Base-by-base conservation (phyloP, 345 rosid genomes). In the Populus ilicifolia region DNA sequence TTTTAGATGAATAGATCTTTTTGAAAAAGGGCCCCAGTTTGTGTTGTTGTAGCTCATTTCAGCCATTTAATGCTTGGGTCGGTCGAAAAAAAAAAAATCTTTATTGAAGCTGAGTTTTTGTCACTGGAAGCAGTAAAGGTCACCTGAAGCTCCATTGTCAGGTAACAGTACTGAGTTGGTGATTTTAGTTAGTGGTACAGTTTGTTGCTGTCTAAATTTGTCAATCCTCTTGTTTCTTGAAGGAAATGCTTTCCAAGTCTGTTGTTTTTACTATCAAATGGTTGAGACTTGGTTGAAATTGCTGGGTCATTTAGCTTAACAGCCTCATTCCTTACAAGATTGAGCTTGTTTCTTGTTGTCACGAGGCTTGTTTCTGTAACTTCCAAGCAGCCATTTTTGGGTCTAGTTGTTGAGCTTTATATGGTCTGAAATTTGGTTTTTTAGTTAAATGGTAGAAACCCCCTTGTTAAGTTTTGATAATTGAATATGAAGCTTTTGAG, bases 401-500 rank as follows among this genome's bases (percentile, higher is more conserved):
- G 56, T 44, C 69, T 78, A 2, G 70, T 43, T 44, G 56, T 41
- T 75, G 73, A 44, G n/a, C 52, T 48, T 33, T 80, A 9, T 9
- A 9, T 72, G 81, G 69, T 75, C 43, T 82, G 77, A 67, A 75
- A 65, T 74, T 83, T 12, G 74, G 71, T 67, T 33, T 33, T 33
- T 3, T 33, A 33, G 35, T 33, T 33, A 33, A 33, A 33, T 33
- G 35, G 35, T 33, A 33, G 5, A 33, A 33, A 33, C 35, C 5
- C 35, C 35, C 62, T 73, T 50, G 52, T 30, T 46, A 41, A 66
- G 27, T 21, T 27, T 21, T 68, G 75, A 35, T 14, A 80, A 75
- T n/a, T 11, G 70, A 83, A 66, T 75, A 90, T 90, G 96, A 88
- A 82, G 86, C 85, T 89, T 35, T 84, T 78, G 52, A 83, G 83